Evolutionary conservation across 2,329 filamentous ascomycete genomes (phyloP), one percentile per base, ranked within the genome.

Genomic region (Bipolaris oryzae): DNA sequence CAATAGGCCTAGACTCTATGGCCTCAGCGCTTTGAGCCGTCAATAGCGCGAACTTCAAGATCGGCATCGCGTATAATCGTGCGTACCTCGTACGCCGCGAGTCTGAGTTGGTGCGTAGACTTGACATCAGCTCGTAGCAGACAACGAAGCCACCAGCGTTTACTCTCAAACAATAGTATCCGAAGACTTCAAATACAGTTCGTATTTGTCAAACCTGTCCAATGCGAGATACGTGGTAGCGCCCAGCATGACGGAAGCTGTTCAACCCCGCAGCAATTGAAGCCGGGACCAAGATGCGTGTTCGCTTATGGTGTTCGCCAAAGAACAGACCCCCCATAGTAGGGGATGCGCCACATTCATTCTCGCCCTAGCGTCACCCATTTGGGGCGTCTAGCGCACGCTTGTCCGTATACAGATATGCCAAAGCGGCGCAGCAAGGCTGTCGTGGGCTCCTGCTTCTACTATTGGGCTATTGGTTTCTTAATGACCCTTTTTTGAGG

Each of bases 1-100:
- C 47, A 49, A 35, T 51, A 37, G 50, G 41, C 56, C 56, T 54
- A 59, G 58, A 49, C 56, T 46, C 10, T 34, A 34, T 31, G 47
- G 45, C 18, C 35, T 33, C 42, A 28, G 50, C 49, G 50, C 44
- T 38, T 16, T 28, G 37, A 51, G 51, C 56, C 48, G 35, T 55
- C 58, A 45, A 61, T 61, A 59, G 52, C 34, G 58, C 50, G 41
- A 47, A 51, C 38, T 15, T 48, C 23, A 42, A 35, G 44, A 58
- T 35, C 41, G 43, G 31, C 49, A 51, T 44, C 38, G 43, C 33
- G 43, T 33, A 42, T n/a, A 16, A 23, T 31, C 28, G 44, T 33
- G 53, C 51, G 35, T 33, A 44, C 44, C 34, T 55, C 49, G 47
- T 35, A 39, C 28, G 55, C 28, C 28, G 10, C 25, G 21, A 16